Percentiles rank a stretch among this genome's conserved stretches.
Conservation (phyloP, 768 basidiomycete species). For the Leucocoprinus birnbaumii region DNA sequence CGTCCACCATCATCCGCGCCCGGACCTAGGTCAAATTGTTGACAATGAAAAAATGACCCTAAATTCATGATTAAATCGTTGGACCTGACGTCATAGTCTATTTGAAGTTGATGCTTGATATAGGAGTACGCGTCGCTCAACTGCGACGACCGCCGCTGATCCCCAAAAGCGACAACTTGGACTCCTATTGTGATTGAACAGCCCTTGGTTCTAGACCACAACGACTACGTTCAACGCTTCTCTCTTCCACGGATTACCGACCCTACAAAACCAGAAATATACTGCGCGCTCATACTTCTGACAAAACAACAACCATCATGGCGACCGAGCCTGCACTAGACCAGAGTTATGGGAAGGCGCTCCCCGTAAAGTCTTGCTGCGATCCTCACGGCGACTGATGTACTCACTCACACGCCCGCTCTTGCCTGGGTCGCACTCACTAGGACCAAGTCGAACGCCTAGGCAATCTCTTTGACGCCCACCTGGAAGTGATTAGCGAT, state of each 20-base stretch:
- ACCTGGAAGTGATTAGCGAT: constrained; percentile 63
- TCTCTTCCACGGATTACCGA: constrained; percentile 3
- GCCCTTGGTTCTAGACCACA: background rate
- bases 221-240: constrained; percentile 2
- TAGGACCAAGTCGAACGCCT: constrained; percentile 80
- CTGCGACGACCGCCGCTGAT: background rate
- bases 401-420: constrained; percentile 8
- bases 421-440: too few species aligned
- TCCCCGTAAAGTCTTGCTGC: constrained; percentile 44
- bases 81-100: constrained; percentile 1
- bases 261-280: background rate
- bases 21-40: too few species aligned
- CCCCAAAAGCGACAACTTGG: background rate
- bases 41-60: too few species aligned
- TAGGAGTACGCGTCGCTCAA: background rate
- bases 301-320: constrained; percentile 7
- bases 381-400: background rate
- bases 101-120: background rate
- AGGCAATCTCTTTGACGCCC: constrained; percentile 51
- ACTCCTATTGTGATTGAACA: background rate
- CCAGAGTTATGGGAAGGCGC: constrained; percentile 43
- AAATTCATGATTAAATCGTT: background rate
- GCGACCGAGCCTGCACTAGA: constrained; percentile 9
- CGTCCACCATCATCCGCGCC: too few species aligned
- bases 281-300: background rate